These are phyloP conservation scores for Hypomontagnella submonticulosa DNA, from an alignment of 495 filamentous ascomycete genomes.

Conservation along the genomic window DNA sequence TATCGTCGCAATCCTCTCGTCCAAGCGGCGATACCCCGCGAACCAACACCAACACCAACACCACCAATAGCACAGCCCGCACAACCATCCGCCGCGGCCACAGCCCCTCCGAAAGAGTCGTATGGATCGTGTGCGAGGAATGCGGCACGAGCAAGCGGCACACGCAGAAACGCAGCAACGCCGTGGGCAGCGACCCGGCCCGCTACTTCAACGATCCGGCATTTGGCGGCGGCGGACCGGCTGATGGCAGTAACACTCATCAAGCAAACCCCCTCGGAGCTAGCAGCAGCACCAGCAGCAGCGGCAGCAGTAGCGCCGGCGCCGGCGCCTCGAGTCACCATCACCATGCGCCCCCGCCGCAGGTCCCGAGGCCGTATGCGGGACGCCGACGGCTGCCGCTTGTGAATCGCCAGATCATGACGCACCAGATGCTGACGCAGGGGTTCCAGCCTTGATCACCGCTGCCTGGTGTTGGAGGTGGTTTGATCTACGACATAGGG, in stretches of 20 bases:
- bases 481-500: too few species aligned
- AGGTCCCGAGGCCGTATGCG: slow-evolving; percentile 35
- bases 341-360: slow-evolving; percentile 24
- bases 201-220: too few species aligned
- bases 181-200: too few species aligned
- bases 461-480: too few species aligned
- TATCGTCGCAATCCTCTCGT: slow-evolving; percentile 45
- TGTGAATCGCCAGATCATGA: slow-evolving; percentile 48
- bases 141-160: slow-evolving; percentile 48
- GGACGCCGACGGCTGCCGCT: slow-evolving; percentile 47
- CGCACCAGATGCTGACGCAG: slow-evolving; percentile 48
- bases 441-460: slow-evolving; percentile 42
- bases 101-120: slow-evolving; percentile 44
- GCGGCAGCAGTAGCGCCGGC: background rate
- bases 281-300: slow-evolving; percentile 5
- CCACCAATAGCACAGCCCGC: slow-evolving; percentile 34
- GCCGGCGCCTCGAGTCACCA: slow-evolving; percentile 17
- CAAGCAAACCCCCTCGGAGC: slow-evolving; percentile 11
- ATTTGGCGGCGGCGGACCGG: slow-evolving; percentile 10
- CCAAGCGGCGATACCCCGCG: slow-evolving; percentile 38
- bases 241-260: background rate
- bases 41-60: too few species aligned
- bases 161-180: slow-evolving; percentile 32
- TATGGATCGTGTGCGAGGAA: slow-evolving; percentile 49
- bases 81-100: slow-evolving; percentile 43